Evolutionary conservation across 2,329 filamentous ascomycete species (phyloP).

Genomic region (Aspergillus sojae): DNA sequence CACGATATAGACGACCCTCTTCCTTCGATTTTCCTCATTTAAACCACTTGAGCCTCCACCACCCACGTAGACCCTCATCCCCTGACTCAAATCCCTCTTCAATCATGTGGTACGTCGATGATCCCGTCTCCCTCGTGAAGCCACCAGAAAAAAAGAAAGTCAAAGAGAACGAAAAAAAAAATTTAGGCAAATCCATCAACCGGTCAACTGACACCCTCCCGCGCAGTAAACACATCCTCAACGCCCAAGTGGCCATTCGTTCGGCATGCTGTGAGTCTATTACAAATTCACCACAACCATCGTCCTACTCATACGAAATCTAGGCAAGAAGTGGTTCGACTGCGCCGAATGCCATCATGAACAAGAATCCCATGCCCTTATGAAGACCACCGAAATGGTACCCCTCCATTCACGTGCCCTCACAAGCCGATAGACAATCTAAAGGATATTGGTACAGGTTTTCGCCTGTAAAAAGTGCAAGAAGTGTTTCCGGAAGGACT

Average conservation of each 20-base stretch:
- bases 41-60: background rate
- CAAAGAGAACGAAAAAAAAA: background rate
- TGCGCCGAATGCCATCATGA: conserved; percentile 93
- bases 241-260: conserved; percentile 94
- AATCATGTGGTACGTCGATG: conserved; percentile 32
- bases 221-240: conserved; percentile 91
- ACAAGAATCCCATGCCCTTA: conserved; percentile 73
- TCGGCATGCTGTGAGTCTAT: conserved; percentile 82
- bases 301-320: background rate
- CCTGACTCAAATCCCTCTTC: background rate
- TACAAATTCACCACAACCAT: background rate
- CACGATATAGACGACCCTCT: background rate
- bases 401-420: background rate
- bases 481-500: conserved; percentile 96
- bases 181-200: background rate
- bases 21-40: conserved; percentile 11
- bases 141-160: background rate
- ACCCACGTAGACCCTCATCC: background rate
- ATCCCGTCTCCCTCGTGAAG: background rate
- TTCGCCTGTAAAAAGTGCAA: conserved; percentile 99
- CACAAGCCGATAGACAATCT: conserved; percentile 15
- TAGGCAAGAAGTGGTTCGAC: conserved; percentile 97
- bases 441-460: conserved; percentile 36
- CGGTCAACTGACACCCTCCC: conserved; percentile 12
- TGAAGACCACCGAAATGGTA: conserved; percentile 81